phyloP scores from a whole-genome alignment of 805 yeast genomes.

The Lachancea cidri region DNA sequence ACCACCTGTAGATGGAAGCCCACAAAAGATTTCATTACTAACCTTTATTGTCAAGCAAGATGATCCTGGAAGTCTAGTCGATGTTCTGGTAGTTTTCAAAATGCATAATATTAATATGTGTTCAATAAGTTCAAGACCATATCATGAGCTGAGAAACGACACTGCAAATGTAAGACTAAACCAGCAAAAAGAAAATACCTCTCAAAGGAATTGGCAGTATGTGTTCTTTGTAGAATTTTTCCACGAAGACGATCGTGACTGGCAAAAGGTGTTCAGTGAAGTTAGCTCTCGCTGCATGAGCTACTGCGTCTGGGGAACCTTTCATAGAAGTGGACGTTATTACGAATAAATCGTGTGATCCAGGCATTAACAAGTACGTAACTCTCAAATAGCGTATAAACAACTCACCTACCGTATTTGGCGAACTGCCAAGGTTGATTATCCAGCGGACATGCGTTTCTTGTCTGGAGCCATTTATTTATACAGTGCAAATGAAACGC shows the following conservation, averaged over 20 bases:
- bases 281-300: conserved; percentile 42
- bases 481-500: conserved; percentile 99
- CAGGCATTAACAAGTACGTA: background rate
- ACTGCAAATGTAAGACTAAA: conserved; percentile 29
- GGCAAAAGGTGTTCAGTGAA: conserved; percentile 36
- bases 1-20: conserved; percentile 1
- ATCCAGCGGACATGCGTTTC: conserved; percentile 96
- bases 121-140: conserved; percentile 74
- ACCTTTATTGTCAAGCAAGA: conserved; percentile 62
- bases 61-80: conserved; percentile 70
- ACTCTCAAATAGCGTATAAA: background rate
- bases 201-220: conserved; percentile 58
- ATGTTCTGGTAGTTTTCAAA: conserved; percentile 55
- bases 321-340: conserved; percentile 42
- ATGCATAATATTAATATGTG: conserved; percentile 56
- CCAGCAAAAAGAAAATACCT: background rate
- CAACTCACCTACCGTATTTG: conserved; percentile 59
- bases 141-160: conserved; percentile 35
- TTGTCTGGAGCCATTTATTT: conserved; percentile 87
- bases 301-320: conserved; percentile 56
- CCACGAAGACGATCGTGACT: conserved; percentile 24
- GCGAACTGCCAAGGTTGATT: conserved; percentile 81
- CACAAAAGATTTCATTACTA: conserved; percentile 42
- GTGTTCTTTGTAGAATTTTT: conserved; percentile 69
- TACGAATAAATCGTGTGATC: conserved; percentile 15